Conservation (phyloP, 139 green algal species). For the Chlorella sp. region DNA sequence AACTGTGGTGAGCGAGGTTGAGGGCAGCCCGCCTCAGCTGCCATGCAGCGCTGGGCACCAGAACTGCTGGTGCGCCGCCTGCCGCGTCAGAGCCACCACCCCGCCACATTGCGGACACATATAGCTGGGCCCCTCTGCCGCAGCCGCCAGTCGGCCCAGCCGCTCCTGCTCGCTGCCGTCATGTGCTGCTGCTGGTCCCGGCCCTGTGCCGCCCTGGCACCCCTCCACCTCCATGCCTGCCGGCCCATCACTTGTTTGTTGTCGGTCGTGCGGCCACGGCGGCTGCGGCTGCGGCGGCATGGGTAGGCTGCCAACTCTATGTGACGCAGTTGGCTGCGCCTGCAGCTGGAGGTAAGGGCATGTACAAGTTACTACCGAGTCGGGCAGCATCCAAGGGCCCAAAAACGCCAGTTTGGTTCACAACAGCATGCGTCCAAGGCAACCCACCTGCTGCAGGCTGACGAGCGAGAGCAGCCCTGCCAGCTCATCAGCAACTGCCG, state of each 20-base stretch:
- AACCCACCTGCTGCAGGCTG: not conserved
- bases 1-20: too few relatives aligned
- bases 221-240: conserved; percentile 23
- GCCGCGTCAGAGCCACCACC: conserved; percentile 22
- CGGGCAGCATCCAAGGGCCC: not conserved
- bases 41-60: conserved; percentile 36
- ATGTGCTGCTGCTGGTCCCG: too few relatives aligned
- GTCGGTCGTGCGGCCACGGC: not conserved
- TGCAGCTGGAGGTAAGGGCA: not conserved
- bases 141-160: not conserved
- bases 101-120: conserved; percentile 28
- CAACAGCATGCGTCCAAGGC: not conserved
- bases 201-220: not conserved
- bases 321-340: not conserved
- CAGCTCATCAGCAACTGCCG: conserved; percentile 27
- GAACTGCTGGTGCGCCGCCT: not conserved
- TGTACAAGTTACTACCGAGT: not conserved
- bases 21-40: not conserved
- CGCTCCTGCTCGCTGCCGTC: not conserved
- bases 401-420: not conserved
- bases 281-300: not conserved
- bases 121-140: conserved; percentile 23
- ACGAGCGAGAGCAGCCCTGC: conserved; percentile 15
- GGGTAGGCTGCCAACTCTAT: not conserved
- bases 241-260: not conserved